Conservation (phyloP, 2,329 filamentous ascomycete genomes). For the Neocucurbitaria cava region DNA sequence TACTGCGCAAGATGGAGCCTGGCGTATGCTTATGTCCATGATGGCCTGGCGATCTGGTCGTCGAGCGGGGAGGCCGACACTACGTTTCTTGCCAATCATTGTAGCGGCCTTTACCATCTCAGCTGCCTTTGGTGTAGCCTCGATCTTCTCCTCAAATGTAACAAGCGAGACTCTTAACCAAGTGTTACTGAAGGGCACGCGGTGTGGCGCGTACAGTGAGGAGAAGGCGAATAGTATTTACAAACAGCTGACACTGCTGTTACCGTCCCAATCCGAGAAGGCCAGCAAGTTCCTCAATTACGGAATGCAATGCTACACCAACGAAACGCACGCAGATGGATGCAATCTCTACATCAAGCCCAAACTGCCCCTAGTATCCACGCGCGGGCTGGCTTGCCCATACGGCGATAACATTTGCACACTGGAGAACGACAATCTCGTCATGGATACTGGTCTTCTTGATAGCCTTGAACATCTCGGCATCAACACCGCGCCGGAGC, state of each 20-base stretch:
- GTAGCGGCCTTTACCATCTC: slow-evolving; percentile 18
- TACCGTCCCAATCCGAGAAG: slow-evolving; percentile 12
- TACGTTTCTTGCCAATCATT: slow-evolving; percentile 16
- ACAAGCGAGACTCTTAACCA: slow-evolving; percentile 44
- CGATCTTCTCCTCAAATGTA: slow-evolving; percentile 46
- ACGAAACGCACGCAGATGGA: slow-evolving; percentile 9
- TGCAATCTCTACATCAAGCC: slow-evolving; percentile 26
- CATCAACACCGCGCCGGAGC: slow-evolving; percentile 27
- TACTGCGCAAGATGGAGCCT: slow-evolving; percentile 26
- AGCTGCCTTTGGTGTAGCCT: slow-evolving; percentile 26
- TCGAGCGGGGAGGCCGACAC: slow-evolving; percentile 15
- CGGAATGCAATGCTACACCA: slow-evolving; percentile 26
- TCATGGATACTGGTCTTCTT: slow-evolving; percentile 31
- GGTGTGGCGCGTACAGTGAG: slow-evolving; percentile 11
- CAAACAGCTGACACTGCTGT: slow-evolving; percentile 6
- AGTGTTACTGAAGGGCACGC: slow-evolving; percentile 34
- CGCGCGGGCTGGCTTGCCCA: slow-evolving; percentile 21
- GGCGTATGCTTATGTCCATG: slow-evolving; percentile 20
- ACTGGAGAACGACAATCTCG: slow-evolving; percentile 14
- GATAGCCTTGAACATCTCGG: slow-evolving; percentile 31
- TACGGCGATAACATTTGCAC: slow-evolving; percentile 26
- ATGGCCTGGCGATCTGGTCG: slow-evolving; percentile 25
- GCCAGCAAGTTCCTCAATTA: slow-evolving; percentile 25
- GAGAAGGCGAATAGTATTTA: slow-evolving; percentile 4
- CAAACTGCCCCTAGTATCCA: slow-evolving; percentile 12